A percentile compares a stretch with the other conserved stretches of the same genome.
Evolutionary conservation across 108 stramenopile species (phyloP).

Genomic region (Fragilariopsis cylindrus): DNA sequence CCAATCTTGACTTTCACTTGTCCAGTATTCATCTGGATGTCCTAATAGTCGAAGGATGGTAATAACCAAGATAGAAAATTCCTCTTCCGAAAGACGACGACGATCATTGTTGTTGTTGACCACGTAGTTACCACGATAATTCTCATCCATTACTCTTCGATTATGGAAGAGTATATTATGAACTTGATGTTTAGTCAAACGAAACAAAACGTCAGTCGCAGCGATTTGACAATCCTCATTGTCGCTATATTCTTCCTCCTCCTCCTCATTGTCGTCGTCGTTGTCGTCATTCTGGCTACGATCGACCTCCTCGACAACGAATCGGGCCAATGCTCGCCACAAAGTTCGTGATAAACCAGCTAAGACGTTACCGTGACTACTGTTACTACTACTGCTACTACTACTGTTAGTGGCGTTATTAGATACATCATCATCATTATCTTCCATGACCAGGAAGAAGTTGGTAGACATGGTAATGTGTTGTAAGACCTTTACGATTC

Average conservation of each 20-base stretch:
- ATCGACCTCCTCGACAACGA: slow-evolving; percentile 7
- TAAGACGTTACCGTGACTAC: neutral
- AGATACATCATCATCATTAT: neutral
- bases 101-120: neutral
- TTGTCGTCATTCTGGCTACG: neutral
- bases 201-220: slow-evolving; percentile 12
- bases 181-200: slow-evolving; percentile 13
- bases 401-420: no score
- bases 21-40: slow-evolving; percentile 19
- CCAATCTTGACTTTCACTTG: slow-evolving; percentile 13
- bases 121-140: neutral
- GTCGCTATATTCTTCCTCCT: neutral
- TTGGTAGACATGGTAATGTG: slow-evolving; percentile 11
- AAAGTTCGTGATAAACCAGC: slow-evolving; percentile 3
- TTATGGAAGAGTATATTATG: neutral
- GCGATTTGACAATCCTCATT: neutral
- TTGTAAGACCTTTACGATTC: slow-evolving; percentile 1
- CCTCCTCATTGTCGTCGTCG: neutral
- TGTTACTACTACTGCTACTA: no score
- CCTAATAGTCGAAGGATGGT: slow-evolving; percentile 22
- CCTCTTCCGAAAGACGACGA: neutral
- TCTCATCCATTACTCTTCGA: neutral
- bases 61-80: slow-evolving; percentile 11
- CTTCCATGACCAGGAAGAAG: slow-evolving; percentile 6
- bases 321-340: neutral